These are phyloP conservation scores for Rhodamnia rubescens DNA, from an alignment of 345 rosid genomes.

Conservation along the genomic window DNA sequence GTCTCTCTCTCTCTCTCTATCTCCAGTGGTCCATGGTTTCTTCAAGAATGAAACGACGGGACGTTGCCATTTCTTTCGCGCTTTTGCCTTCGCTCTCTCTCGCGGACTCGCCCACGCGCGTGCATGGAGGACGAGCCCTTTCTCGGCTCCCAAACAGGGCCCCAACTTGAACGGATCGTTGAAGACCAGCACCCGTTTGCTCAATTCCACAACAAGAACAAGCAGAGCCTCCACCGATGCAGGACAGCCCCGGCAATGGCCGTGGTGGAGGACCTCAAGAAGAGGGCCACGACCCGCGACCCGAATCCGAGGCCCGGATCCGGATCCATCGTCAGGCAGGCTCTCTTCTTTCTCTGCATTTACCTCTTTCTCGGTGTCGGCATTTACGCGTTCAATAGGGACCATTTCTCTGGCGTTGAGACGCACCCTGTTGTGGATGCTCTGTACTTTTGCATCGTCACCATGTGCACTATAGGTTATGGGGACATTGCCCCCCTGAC, in stretches of 20 bases:
- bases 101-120: not conserved
- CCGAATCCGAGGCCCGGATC: conserved; percentile 30
- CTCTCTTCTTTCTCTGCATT: conserved; percentile 30
- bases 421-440: conserved; percentile 82
- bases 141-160: not conserved
- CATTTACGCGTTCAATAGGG: conserved; percentile 46
- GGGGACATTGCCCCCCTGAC: conserved; percentile 70
- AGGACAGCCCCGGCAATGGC: conserved; percentile 87
- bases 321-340: conserved; percentile 40
- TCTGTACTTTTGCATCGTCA: conserved; percentile 69
- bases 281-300: not conserved
- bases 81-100: not conserved
- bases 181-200: not conserved
- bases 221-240: conserved; percentile 40
- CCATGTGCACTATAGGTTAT: conserved; percentile 78
- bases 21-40: not conserved
- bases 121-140: conserved; percentile 1
- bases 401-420: conserved; percentile 56
- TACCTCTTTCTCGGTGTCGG: conserved; percentile 52
- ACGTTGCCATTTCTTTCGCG: not conserved
- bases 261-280: conserved; percentile 27
- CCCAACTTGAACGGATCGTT: not conserved
- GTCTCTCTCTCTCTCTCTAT: not conserved
- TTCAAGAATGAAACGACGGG: not conserved
- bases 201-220: conserved; percentile 34